These are phyloP conservation scores for Erysiphe neolycopersici DNA, from an alignment of 2,329 filamentous ascomycete species.

Conservation along the genomic window DNA sequence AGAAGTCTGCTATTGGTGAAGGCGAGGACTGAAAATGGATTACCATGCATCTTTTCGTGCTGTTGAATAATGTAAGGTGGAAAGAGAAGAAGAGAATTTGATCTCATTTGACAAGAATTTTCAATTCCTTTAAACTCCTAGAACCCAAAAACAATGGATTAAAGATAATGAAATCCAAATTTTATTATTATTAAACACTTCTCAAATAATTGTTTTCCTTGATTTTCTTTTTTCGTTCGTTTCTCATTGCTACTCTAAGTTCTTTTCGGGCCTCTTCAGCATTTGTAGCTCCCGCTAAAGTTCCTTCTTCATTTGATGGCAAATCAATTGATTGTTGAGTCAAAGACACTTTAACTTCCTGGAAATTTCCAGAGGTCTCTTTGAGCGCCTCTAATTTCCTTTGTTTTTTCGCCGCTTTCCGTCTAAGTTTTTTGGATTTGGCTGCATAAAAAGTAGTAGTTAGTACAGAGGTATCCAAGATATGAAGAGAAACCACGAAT, in stretches of 20 bases:
- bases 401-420: conserved; percentile 38
- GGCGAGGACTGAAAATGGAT: conserved; percentile 6
- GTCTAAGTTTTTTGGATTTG: conserved; percentile 63
- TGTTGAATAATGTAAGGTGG: too few species aligned
- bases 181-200: conserved; percentile 26
- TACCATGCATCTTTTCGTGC: too few species aligned
- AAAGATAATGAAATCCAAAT: too few species aligned
- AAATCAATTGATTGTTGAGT: conserved; percentile 58
- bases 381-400: conserved; percentile 29
- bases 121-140: too few species aligned
- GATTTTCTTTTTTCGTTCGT: conserved; percentile 47
- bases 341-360: conserved; percentile 42
- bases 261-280: conserved; percentile 27
- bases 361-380: conserved; percentile 36
- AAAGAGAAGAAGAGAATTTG: too few species aligned
- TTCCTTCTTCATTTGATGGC: conserved; percentile 17
- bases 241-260: conserved; percentile 44
- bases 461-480: too few species aligned
- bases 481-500: too few species aligned
- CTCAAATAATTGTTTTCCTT: conserved; percentile 73
- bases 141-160: too few species aligned
- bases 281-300: conserved; percentile 17
- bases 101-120: too few species aligned
- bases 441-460: conserved; percentile 19
- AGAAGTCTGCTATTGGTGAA: conserved; percentile 18